Base-by-base conservation (phyloP, 2,329 filamentous ascomycete genomes). In the Rutstroemia sp. region DNA sequence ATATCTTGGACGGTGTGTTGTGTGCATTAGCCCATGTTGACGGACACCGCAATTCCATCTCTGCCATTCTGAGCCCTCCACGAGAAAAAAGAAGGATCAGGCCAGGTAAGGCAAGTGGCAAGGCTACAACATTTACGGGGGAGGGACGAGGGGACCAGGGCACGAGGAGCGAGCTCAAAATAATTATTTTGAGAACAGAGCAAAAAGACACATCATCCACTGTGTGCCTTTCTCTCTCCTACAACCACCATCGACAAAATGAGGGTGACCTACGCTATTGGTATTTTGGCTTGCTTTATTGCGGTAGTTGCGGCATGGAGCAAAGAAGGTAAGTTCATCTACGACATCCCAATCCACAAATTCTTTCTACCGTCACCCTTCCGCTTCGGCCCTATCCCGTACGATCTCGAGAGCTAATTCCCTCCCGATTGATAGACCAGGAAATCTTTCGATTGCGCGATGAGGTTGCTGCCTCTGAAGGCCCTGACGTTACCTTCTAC, bases 381-480 rank as follows among this genome's bases (percentile, higher is more conserved):
- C n/a, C 27, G 16, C 25, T 25, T 34, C 10, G 25, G 5, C 17
- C 17, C 51, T 54, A 23, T 5, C 30, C 16, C 19, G 5, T 25
- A 6, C 48, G 30, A 17, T 16, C 36, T 40, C 30, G 7, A 55
- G 61, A 48, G 14, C 23, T 50, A 19, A 65, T 67, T 68, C 6
- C 50, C 57, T 50, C 30, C 38, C 54, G 57, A 54, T 58, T 53
- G 27, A n/a, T 67, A 95, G 94, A 99, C 74, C 90, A 95, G 70
- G 94, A 99, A 75, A 97, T 99, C 76, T 99, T 99, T 77, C 88
- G 91, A 66, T 80, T 99, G 60, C 87, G 87, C 68, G 91, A 96
- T 75, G 94, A 97, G 71, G 82, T 99, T 56, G 76, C 81, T 59
- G 74, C 82, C 46, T 77, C 84, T 62, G 89, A 96, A 71, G 91